These are phyloP conservation scores for Quercus phellos DNA, from an alignment of 331 rosid species.

Conservation along the genomic window DNA sequence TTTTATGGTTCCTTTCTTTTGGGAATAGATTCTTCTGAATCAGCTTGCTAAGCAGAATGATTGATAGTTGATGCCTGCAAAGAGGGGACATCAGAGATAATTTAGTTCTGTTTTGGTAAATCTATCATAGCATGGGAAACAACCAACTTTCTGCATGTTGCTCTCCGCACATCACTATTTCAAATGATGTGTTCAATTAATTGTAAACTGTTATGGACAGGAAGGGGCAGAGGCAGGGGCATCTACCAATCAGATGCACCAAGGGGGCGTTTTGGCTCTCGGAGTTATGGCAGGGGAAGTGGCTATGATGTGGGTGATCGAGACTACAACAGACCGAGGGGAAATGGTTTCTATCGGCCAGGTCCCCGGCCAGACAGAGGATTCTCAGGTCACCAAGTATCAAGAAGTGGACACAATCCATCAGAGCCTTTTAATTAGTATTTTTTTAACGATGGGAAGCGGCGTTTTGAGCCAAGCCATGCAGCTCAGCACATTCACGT, in stretches of 20 bases:
- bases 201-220: conserved; percentile 34
- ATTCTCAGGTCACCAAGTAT: conserved; percentile 43
- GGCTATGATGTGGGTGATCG: conserved; percentile 57
- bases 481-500: conserved; percentile 35
- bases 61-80: not conserved
- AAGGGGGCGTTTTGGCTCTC: conserved; percentile 61
- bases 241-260: conserved; percentile 63
- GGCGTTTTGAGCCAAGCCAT: conserved; percentile 43
- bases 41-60: not conserved
- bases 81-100: not conserved
- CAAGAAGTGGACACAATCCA: conserved; percentile 53
- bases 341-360: conserved; percentile 79
- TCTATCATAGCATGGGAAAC: not conserved
- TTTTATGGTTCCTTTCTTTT: too few relatives aligned
- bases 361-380: conserved; percentile 53
- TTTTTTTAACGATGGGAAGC: conserved; percentile 16
- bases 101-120: not conserved
- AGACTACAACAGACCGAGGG: conserved; percentile 58
- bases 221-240: conserved; percentile 93
- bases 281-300: conserved; percentile 50
- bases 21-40: too few relatives aligned
- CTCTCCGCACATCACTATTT: not conserved
- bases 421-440: conserved; percentile 38
- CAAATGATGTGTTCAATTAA: not conserved
- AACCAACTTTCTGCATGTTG: not conserved